These are phyloP conservation scores for Alternaria ventricosa DNA, from an alignment of 2,329 filamentous ascomycete genomes.

Conservation along the genomic window DNA sequence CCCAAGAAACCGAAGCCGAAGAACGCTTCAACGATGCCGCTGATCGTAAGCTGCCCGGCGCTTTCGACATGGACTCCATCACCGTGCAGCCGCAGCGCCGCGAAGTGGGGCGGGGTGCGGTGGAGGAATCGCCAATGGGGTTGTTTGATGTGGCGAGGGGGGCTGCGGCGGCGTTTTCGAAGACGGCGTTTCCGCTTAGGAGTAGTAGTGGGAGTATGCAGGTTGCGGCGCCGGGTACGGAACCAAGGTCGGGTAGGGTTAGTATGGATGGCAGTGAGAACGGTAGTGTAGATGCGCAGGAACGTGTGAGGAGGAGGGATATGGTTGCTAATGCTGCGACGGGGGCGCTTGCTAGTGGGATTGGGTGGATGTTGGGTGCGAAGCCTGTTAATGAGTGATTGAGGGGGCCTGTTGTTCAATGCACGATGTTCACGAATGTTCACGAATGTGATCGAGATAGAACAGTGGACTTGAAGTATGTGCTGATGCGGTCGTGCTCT, in stretches of 20 bases:
- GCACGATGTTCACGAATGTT: slow-evolving; percentile 19
- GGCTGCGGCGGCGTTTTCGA: slow-evolving; percentile 56
- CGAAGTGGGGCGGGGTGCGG: slow-evolving; percentile 51
- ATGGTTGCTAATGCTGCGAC: slow-evolving; percentile 71
- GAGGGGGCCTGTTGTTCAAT: slow-evolving; percentile 8
- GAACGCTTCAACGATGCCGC: slow-evolving; percentile 73
- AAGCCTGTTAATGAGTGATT: slow-evolving; percentile 36
- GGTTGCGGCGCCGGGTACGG: slow-evolving; percentile 16
- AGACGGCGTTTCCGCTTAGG: slow-evolving; percentile 56
- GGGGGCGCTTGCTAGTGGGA: slow-evolving; percentile 65
- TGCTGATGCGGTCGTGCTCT: too few relatives aligned
- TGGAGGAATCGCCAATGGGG: slow-evolving; percentile 59
- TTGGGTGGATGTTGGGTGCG: slow-evolving; percentile 68
- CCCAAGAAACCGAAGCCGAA: slow-evolving; percentile 71
- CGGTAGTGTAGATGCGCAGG: slow-evolving; percentile 41
- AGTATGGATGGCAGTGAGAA: slow-evolving; percentile 47
- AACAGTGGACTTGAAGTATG: too few relatives aligned
- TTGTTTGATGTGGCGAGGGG: slow-evolving; percentile 60
- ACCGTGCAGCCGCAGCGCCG: slow-evolving; percentile 47
- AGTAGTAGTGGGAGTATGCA: slow-evolving; percentile 25
- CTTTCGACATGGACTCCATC: slow-evolving; percentile 48
- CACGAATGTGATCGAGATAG: too few relatives aligned
- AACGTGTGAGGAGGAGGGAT: slow-evolving; percentile 71
- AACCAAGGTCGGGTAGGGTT: slow-evolving; percentile 20
- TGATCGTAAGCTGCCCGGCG: slow-evolving; percentile 61